phyloP scores from a whole-genome alignment of 2,329 filamentous ascomycete species.

The Thermomyces lanuginosus region DNA sequence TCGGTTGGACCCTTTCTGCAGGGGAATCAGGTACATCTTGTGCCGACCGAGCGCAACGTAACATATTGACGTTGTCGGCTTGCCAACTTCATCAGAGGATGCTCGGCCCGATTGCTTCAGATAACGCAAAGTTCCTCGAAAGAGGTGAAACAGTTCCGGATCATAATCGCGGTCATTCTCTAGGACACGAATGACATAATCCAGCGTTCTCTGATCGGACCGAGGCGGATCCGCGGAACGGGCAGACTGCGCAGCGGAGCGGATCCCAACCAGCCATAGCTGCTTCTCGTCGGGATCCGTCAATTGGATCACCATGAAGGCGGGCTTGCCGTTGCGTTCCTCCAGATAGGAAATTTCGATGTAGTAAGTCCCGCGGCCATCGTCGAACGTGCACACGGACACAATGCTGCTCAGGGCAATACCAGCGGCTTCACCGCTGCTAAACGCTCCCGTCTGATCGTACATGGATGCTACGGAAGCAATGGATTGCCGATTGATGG shows the following conservation, averaged over 20 bases:
- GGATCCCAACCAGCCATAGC: conserved; percentile 47
- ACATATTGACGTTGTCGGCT: conserved; percentile 47
- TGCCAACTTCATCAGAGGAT: conserved; percentile 50
- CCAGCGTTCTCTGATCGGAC: conserved; percentile 43
- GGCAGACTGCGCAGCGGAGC: conserved; percentile 41
- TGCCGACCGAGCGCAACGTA: conserved; percentile 54
- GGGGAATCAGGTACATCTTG: conserved; percentile 52
- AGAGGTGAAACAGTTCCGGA: conserved; percentile 49
- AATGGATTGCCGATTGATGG: conserved; percentile 38
- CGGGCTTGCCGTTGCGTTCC: conserved; percentile 43
- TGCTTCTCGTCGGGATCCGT: conserved; percentile 48
- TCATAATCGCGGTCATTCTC: conserved; percentile 55
- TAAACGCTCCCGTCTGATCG: conserved; percentile 42
- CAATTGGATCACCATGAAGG: conserved; percentile 48
- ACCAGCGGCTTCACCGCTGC: conserved; percentile 37
- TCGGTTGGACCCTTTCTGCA: conserved; percentile 41
- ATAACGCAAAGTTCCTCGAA: conserved; percentile 48
- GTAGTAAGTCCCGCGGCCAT: conserved; percentile 45
- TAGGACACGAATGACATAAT: conserved; percentile 45
- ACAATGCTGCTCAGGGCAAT: conserved; percentile 51
- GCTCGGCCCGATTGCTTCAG: conserved; percentile 39
- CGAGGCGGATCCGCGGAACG: conserved; percentile 35
- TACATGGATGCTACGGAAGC: conserved; percentile 45
- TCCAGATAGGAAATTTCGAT: conserved; percentile 54
- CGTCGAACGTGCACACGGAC: conserved; percentile 50